Evolutionary conservation across 257 asterid genomes (phyloP), one percentile per base, ranked within the genome.

Genomic region (Petunia axillaris): DNA sequence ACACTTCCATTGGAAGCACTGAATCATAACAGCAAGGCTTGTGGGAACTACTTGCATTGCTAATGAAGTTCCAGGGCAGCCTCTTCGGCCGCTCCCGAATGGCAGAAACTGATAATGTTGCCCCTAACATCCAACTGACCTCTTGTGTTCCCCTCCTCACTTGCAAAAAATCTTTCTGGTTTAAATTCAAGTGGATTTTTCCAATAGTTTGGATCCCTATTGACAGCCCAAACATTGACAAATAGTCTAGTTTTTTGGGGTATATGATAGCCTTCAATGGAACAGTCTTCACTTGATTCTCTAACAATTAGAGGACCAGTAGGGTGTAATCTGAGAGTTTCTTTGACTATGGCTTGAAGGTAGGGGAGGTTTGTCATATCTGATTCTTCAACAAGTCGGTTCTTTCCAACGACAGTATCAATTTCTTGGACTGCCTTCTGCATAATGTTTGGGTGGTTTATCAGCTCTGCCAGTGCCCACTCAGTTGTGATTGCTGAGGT

Each of bases 401-500:
- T 64, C 10, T 79, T 85, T 41, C 92, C 96, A 3, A 86, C 54
- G 4, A 87, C 41, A 0, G 82, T 43, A 59, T 91, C 90, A 55
- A 93, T 87, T 81, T 93, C 97, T 83, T 89, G 79, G 14, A 53
- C 84, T n/a, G 90, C 91, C 4, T 84, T 93, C 46, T 82, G 55
- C 78, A 93, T 16, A 8, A 89, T 83, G 35, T 84, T 44, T 39
- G 97, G 97, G 75, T 89, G 88, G 68, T 91, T 91, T 64, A 93
- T 90, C 15, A 91, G 87, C n/a, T n/a, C n/a, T n/a, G n/a, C n/a
- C n/a, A n/a, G n/a, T n/a, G n/a, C n/a, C n/a, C n/a, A n/a, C n/a
- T 93, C 93, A 38, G 83, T 57, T 54, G 97, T 89, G 59, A 91
- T 88, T 8, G 97, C 97, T 81, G 97, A 90, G 81, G 97, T 90